These are phyloP conservation scores for Begonia fuchsioides DNA, from an alignment of 306 rosid genomes.

Conservation along the genomic window DNA sequence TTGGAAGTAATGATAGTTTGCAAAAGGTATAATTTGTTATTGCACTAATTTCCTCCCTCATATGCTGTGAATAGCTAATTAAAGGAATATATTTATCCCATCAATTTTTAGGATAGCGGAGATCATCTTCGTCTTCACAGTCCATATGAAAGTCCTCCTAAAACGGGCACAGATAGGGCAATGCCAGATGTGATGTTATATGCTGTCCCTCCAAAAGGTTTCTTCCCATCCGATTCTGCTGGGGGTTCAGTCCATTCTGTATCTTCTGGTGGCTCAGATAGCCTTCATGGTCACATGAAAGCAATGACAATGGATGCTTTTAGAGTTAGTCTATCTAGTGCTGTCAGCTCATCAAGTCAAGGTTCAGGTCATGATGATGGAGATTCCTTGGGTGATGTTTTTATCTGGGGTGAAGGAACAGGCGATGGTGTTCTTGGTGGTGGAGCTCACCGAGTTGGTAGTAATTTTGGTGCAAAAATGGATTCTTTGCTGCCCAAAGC, in stretches of 20 bases:
- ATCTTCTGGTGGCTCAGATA: conserved; percentile 97
- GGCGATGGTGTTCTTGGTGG: conserved; percentile 97
- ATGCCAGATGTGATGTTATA: conserved; percentile 65
- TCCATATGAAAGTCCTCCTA: conserved; percentile 94
- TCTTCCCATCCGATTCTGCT: conserved; percentile 88
- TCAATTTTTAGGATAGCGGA: conserved; percentile 56
- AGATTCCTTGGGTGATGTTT: conserved; percentile 97
- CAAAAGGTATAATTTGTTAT: conserved; percentile 53
- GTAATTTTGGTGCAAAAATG: conserved; percentile 41
- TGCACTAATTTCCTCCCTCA: conserved; percentile 7
- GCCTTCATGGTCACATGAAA: conserved; percentile 85
- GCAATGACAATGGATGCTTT: conserved; percentile 85
- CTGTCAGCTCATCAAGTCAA: conserved; percentile 97
- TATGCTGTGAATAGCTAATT: conserved; percentile 13
- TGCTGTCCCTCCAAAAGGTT: conserved; percentile 80
- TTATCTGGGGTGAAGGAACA: conserved; percentile 92
- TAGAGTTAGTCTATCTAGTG: conserved; percentile 96
- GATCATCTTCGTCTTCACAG: conserved; percentile 86
- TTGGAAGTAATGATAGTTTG: conserved; percentile 88
- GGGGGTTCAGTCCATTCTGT: conserved; percentile 85
- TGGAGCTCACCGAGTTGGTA: conserved; percentile 75
- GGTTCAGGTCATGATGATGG: conserved; percentile 99
- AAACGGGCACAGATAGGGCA: conserved; percentile 82
- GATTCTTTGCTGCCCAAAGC: conserved; percentile 91
- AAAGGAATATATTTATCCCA: conserved; percentile 12